Base-by-base conservation (phyloP, 306 rosid genomes). In the Quercus ilex region DNA sequence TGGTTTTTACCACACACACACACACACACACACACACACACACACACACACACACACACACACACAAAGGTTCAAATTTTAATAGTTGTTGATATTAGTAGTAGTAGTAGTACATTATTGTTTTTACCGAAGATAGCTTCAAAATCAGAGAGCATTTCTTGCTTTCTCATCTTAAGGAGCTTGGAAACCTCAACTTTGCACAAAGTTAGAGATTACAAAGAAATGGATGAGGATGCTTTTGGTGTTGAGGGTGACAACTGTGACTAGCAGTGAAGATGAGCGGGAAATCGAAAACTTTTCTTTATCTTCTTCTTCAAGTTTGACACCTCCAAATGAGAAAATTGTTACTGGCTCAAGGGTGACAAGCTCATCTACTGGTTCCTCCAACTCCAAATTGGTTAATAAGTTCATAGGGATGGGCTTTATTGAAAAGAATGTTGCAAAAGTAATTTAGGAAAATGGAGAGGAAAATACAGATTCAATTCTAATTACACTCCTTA, bases 251-350 rank as follows among this genome's bases (percentile, higher is more conserved):
- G 81, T 81, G 94, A 87, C 49, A 79, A 86, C 33, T 65, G 78
- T 74, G 97, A 94, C 80, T 94, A 91, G 99, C 79, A 85, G 90
- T 10, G 99, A 94, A 11, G 99, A 94, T 65, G 97, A 92, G 81
- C 84, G 74, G 20, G 98, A 94, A 83, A 91, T 91, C 83, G 91
- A 86, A 28, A 85, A 87, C 78, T 83, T 87, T 60, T 55, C 85
- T 33, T 79, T 88, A 17, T 81, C 92, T 35, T 79, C 96, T 9
- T 82, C 84, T 74, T 78, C 85, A 71, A 57, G 79, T 85, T 82
- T 88, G 82, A 58, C 86, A 31, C 82, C 80, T 77, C 87, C 90
- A 56, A 78, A 80, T 80, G 88, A 91, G 59, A 86, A 79, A 33
- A 77, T 85, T 31, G 28, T 73, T 73, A 55, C 73, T 33, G 86